A percentile compares a stretch with the other conserved stretches of the same genome.
Conservation (phyloP, 2,329 filamentous ascomycete genomes). For the Arthroderma uncinatum region DNA sequence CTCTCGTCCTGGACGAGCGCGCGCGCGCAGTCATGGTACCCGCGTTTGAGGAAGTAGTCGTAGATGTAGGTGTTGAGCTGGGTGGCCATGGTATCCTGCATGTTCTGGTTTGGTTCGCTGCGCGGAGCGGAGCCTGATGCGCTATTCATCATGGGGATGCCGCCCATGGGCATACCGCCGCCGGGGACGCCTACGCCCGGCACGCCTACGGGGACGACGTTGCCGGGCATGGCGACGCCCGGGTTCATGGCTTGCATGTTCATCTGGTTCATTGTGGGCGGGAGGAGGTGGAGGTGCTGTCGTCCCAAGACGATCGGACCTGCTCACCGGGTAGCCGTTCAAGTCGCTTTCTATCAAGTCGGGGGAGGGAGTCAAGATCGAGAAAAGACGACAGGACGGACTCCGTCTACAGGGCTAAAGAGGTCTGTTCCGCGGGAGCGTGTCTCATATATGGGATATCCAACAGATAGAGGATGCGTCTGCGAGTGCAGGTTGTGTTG, state of each 20-base stretch:
- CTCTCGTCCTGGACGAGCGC: slow-evolving; percentile 55
- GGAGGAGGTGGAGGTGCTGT: slow-evolving; percentile 23
- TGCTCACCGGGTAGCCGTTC: slow-evolving; percentile 4
- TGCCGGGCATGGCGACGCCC: slow-evolving; percentile 45
- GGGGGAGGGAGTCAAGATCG: not conserved
- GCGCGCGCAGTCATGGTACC: slow-evolving; percentile 73
- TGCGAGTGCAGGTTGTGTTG: not conserved
- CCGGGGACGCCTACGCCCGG: slow-evolving; percentile 20
- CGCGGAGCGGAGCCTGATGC: slow-evolving; percentile 34
- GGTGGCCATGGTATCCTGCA: slow-evolving; percentile 29
- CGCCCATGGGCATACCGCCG: slow-evolving; percentile 46
- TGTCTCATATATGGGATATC: not conserved
- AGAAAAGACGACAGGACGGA: not conserved
- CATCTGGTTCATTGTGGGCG: slow-evolving; percentile 43
- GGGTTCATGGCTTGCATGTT: slow-evolving; percentile 47
- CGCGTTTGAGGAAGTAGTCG: slow-evolving; percentile 69
- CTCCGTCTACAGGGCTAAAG: not conserved
- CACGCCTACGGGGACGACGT: slow-evolving; percentile 40
- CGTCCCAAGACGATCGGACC: slow-evolving; percentile 20
- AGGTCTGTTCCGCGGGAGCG: not conserved
- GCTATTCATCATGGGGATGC: slow-evolving; percentile 46
- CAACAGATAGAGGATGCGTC: not conserved
- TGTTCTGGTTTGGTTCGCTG: slow-evolving; percentile 29
- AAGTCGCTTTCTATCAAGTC: not conserved
- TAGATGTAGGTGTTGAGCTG: slow-evolving; percentile 56